phyloP scores from a whole-genome alignment of 495 filamentous ascomycete species.

The Penicilliopsis zonata region DNA sequence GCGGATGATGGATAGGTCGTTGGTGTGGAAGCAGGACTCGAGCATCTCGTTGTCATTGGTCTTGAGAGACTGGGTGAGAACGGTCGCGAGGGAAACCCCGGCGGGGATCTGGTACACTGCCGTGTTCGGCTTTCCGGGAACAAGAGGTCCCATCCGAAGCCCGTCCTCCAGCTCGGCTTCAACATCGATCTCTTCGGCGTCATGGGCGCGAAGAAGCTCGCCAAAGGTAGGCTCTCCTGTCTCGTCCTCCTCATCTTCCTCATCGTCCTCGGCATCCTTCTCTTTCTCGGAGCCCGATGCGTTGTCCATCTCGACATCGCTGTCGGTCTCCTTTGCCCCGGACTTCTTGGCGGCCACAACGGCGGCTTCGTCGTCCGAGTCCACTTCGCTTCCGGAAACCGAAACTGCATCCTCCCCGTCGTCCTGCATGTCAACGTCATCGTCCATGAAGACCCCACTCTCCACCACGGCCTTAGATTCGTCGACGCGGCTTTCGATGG shows the following conservation, averaged over 20 bases:
- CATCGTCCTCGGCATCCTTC: conserved; percentile 35
- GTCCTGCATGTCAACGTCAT: conserved; percentile 42
- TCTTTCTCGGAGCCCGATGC: conserved; percentile 23
- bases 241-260: conserved; percentile 19
- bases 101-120: conserved; percentile 46
- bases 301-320: conserved; percentile 33
- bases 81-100: conserved; percentile 74
- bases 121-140: conserved; percentile 24
- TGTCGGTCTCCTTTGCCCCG: conserved; percentile 21
- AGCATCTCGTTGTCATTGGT: conserved; percentile 82
- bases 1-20: conserved; percentile 61
- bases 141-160: conserved; percentile 24
- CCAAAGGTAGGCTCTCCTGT: conserved; percentile 70
- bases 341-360: conserved; percentile 23
- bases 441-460: conserved; percentile 25
- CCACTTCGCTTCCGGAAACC: conserved; percentile 22
- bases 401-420: conserved; percentile 20
- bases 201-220: conserved; percentile 65
- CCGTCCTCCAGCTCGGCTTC: conserved; percentile 39
- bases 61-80: conserved; percentile 82
- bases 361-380: conserved; percentile 28
- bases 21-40: conserved; percentile 79
- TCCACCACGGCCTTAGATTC: conserved; percentile 62
- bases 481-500: conserved; percentile 53
- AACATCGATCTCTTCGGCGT: conserved; percentile 64